Evolutionary conservation across 2,329 filamentous ascomycete species (phyloP), one percentile per base, ranked within the genome.

Genomic region (Colletotrichum eremochloae): DNA sequence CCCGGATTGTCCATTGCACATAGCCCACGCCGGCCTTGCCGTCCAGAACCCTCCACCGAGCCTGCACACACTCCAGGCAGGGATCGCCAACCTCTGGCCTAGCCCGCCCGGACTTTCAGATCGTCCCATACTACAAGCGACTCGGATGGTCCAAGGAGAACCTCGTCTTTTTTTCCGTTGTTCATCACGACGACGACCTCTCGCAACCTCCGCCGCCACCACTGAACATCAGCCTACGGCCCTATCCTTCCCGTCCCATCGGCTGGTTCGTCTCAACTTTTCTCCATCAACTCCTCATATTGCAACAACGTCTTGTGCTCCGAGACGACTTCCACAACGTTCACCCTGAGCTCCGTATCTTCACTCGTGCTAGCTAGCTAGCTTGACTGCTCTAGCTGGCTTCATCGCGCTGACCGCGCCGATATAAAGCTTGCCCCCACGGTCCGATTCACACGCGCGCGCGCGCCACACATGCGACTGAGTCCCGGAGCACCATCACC

Each of bases 221-320:
- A 63, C 29, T 55, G 36, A 69, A 24, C 66, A 64, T 24, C 66
- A 69, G 29, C 60, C 33, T n/a, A 55, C 60, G 44, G 66, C 67
- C 57, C 60, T 72, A 46, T 70, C 66, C 66, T 65, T 69, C 66
- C 70, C 70, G 60, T 72, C 33, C 55, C 70, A 70, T n/a, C 70
- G 66, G 70, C 61, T 55, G 60, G 70, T 69, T 70, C 70, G 55
- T 72, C 70, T 72, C 70, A 72, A 70, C 66, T 72, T 44, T 24
- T 15, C 36, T n/a, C 24, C 12, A 29, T 18, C 61, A 31, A 53
- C 46, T 68, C 52, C 55, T 70, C 70, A 65, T 65, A 70, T 69
- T 70, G 70, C 66, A 24, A 72, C 61, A 61, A 64, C 70, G 24
- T n/a, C 40, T 55, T 53, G 24, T 33, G 44, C 29, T 48, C 31